These are phyloP conservation scores for Neodidymelliopsis sp. DNA, from an alignment of 2,329 filamentous ascomycete species.

Conservation along the genomic window DNA sequence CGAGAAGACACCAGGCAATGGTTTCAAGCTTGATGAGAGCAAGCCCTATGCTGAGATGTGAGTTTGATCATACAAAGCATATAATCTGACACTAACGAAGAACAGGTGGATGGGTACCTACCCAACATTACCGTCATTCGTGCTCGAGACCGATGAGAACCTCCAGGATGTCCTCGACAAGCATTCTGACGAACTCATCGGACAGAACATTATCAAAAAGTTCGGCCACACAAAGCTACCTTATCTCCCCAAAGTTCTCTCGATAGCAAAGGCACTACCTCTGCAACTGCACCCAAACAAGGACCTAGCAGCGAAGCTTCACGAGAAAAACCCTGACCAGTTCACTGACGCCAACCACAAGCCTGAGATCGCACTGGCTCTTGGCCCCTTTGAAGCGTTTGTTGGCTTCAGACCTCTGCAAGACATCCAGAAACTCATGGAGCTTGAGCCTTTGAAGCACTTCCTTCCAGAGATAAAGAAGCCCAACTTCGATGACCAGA, in stretches of 20 bases:
- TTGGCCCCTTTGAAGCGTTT: slow-evolving; percentile 77
- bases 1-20: slow-evolving; percentile 67
- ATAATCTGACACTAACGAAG: slow-evolving; percentile 12
- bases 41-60: slow-evolving; percentile 69
- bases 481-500: slow-evolving; percentile 63
- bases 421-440: slow-evolving; percentile 66
- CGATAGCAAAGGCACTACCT: slow-evolving; percentile 76
- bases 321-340: slow-evolving; percentile 68
- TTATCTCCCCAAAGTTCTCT: slow-evolving; percentile 78
- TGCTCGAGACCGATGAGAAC: slow-evolving; percentile 67
- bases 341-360: slow-evolving; percentile 81
- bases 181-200: slow-evolving; percentile 69
- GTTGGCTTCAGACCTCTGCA: slow-evolving; percentile 74
- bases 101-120: slow-evolving; percentile 76
- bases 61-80: not conserved
- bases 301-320: slow-evolving; percentile 68
- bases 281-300: slow-evolving; percentile 80
- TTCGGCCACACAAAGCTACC: slow-evolving; percentile 71
- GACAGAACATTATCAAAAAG: slow-evolving; percentile 66
- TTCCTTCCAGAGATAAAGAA: slow-evolving; percentile 59
- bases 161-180: slow-evolving; percentile 70
- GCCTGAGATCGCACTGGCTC: slow-evolving; percentile 77
- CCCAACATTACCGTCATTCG: slow-evolving; percentile 71
- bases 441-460: slow-evolving; percentile 61
- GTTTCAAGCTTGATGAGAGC: slow-evolving; percentile 70